Base-by-base conservation (phyloP, 768 basidiomycete genomes). In the Porpolomopsis calyptriformis region DNA sequence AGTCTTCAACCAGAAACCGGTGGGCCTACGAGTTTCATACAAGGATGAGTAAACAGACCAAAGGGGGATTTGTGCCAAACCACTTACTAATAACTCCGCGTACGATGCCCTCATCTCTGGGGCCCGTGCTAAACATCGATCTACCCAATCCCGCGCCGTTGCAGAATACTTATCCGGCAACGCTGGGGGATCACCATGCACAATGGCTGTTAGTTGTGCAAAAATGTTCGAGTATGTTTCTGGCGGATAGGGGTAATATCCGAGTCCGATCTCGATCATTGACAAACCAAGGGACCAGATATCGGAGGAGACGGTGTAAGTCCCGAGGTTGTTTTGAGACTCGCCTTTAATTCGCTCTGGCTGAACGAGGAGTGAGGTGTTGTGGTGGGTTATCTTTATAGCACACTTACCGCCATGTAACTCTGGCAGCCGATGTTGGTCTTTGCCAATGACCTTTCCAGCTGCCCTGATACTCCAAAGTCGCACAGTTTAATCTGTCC, bases 401-500 rank as follows among this genome's bases (percentile, higher is more conserved):
- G 12, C 11, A 42, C 35, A 73, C 83, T 62, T 63, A 91, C 91
- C 40, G 94, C 94, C 92, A 99, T 98, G 64, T 99, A 99, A 50
- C 80, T 85, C 62, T 99, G 96, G 60, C 96, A 99, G 5, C 96
- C 96, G 31, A 99, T 97, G 57, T 98, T 98, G 4, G 96, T 99
- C 66, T 93, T 94, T 14, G 96, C 96, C 18, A 99, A 71, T 46
- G 83, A 86, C 61, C 91, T 90, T 64, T 99, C 94, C 31, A 99
- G 77, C 60, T 99, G 93, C 4, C 94, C 94, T 7, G 92, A 96
- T 0, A 98, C 91, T n/a, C 96, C 96, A 62, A 99, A 99, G 60
- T 99, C 96, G 60, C 92, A 96, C 1, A 99, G 74, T 64, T 98
- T 98, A 61, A 98, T 73, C 48, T 89, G 71, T 4, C 96, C 96